Evolutionary conservation across 2,329 filamentous ascomycete species (phyloP), one percentile per base, ranked within the genome.

Genomic region (Esteya vermicola): DNA sequence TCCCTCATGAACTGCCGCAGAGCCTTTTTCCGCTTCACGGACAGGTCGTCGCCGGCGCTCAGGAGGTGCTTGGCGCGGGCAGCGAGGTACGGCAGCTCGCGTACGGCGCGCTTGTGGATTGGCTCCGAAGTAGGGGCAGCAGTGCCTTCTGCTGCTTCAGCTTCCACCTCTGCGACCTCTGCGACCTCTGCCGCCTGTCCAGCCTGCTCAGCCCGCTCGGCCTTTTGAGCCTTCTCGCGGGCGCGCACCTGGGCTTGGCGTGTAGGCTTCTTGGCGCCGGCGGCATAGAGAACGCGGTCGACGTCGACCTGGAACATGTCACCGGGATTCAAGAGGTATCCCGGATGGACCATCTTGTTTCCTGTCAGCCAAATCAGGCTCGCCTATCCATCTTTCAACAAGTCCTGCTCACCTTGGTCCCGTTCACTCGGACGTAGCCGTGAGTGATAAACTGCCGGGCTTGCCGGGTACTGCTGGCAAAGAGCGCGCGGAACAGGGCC

Each of bases 221-320:
- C 42, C 22, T 50, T 54, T 41, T 42, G 48, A 36, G 52, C 50
- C 40, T 45, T 42, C 20, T 49, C 46, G 38, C 46, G 51, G 10
- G 33, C 30, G 39, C 43, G 46, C 37, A 42, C 39, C n/a, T 40
- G 36, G 33, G 41, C 42, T 23, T 39, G 33, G 33, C 48, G 30
- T 30, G 39, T 46, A 46, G 68, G 59, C 60, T 86, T 91, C 36
- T 74, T 72, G 21, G 72, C 70, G 43, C 91, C 91, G 1, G 88
- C 94, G 26, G 85, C 89, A 52, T 73, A 88, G 60, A 98, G 70
- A 42, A 98, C 91, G 51, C 80, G 77, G 30, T 94, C 85, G 27
- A 83, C 71, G 18, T 95, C 82, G 51, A 98, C 89, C 57, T 93
- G 85, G 69, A 98, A 98, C 77, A 98, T 85, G 58, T 98, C 91